Conservation (phyloP, 345 rosid species). For the Eucalyptus coolabah region DNA sequence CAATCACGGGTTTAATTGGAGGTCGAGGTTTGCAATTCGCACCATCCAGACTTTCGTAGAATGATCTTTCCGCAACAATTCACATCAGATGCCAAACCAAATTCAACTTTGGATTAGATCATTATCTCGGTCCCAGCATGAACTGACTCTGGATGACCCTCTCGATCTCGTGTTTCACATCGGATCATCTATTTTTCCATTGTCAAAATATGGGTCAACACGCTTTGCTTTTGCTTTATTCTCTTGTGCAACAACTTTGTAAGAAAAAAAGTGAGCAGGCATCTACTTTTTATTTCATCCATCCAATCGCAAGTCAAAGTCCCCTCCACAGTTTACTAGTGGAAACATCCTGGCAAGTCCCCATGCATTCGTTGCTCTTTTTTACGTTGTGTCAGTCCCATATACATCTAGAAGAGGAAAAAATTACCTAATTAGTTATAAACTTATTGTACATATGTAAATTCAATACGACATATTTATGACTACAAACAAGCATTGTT, state of each 20-base stretch:
- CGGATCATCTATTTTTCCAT: neutral
- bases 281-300: too few relatives aligned
- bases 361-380: neutral
- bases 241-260: neutral
- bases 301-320: neutral
- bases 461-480: neutral
- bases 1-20: too few relatives aligned
- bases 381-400: neutral
- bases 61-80: too few relatives aligned
- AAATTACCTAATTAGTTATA: neutral
- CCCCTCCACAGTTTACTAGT: neutral
- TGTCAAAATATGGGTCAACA: neutral
- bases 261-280: too few relatives aligned
- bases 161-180: neutral
- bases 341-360: neutral
- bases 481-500: too few relatives aligned
- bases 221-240: too few relatives aligned
- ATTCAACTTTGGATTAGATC: too few relatives aligned
- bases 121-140: neutral
- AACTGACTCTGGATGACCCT: neutral
- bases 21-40: too few relatives aligned
- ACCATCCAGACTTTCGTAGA: too few relatives aligned
- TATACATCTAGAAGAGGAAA: neutral
- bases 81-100: too few relatives aligned
- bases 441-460: rapidly evolving